Percentiles rank a stretch among this genome's conserved stretches.
These are phyloP conservation scores for Pleurotus eryngii DNA, from an alignment of 768 basidiomycete species.

Conservation along the genomic window DNA sequence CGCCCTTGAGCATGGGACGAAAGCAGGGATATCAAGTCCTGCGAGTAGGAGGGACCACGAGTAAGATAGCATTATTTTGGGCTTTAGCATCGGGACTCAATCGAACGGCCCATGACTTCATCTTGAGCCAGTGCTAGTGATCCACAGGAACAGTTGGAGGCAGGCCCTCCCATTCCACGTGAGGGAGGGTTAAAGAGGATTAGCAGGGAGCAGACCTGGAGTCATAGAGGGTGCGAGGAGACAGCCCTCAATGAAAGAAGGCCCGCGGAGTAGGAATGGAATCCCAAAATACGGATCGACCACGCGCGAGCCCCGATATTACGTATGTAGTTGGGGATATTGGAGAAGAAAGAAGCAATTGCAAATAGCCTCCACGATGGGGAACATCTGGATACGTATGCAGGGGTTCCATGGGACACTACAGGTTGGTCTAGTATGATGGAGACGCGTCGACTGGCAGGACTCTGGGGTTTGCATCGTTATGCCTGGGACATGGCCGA, in stretches of 20 bases:
- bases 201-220: not conserved
- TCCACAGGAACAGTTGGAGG: not conserved
- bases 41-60: not conserved
- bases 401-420: too few relatives aligned
- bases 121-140: too few relatives aligned
- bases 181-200: not conserved
- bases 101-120: too few relatives aligned
- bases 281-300: not conserved
- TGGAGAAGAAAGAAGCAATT: too few relatives aligned
- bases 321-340: too few relatives aligned
- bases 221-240: not conserved
- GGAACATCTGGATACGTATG: too few relatives aligned
- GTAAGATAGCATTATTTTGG: not conserved
- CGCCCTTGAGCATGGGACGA: not conserved
- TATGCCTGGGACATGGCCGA: not conserved
- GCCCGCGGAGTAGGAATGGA: conserved; percentile 3
- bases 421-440: too few relatives aligned
- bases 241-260: not conserved
- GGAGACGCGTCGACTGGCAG: too few relatives aligned
- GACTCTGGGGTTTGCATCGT: too few relatives aligned
- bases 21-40: not conserved
- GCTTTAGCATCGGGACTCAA: too few relatives aligned
- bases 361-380: too few relatives aligned
- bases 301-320: too few relatives aligned
- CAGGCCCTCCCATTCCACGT: not conserved